Base-by-base conservation (phyloP, 371 early-diverging fungal species). In the Syncephalastrum racemosum region DNA sequence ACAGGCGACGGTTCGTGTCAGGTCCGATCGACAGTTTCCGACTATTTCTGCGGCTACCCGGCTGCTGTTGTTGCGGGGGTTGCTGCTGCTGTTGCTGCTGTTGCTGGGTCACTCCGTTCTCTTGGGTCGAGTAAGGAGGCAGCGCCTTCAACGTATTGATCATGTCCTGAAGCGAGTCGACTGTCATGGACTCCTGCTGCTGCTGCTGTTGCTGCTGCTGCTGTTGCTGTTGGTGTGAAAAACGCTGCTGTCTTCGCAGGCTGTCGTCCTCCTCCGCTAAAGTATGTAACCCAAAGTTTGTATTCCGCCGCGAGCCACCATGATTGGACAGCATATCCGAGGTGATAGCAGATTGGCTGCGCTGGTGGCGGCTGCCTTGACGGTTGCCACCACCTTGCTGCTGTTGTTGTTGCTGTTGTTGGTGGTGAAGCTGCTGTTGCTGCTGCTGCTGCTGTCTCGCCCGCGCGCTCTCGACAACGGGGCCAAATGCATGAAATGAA, bases 101-200 rank as follows among this genome's bases (percentile, higher is more conserved):
- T 31, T 31, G 36, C 36, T 31, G 36, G 36, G 36, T 42, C n/a
- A 46, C n/a, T n/a, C 46, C 48, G 39, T 53, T 52, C 46, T 51
- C 59, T n/a, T 57, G 62, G 31, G 62, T 25, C 3, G 59, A 60
- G 42, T 66, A 63, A 20, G 81, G 75, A 20, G 84, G 82, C 22
- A 84, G 54, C 15, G 70, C 68, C 52, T 80, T 81, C 41, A 84
- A 51, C 14, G 75, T 79, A 25, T 76, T 79, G 59, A 84, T 82
- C 65, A 84, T 80, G 40, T 78, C 68, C 31, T 84, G 79, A 15
- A 84, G 60, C 2, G 75, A 77, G 39, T 80, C 73, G 4, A 79
- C 68, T 4, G 73, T 67, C 12, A 68, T 54, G 3, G 68, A 57
- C 36, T 64, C 45, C 15, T 66, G 64, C 31, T 53, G 16, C 46